A percentile compares a stretch with the other conserved stretches of the same genome.
These are phyloP conservation scores for Amylocystis lapponica DNA, from an alignment of 768 basidiomycete species.

Conservation along the genomic window DNA sequence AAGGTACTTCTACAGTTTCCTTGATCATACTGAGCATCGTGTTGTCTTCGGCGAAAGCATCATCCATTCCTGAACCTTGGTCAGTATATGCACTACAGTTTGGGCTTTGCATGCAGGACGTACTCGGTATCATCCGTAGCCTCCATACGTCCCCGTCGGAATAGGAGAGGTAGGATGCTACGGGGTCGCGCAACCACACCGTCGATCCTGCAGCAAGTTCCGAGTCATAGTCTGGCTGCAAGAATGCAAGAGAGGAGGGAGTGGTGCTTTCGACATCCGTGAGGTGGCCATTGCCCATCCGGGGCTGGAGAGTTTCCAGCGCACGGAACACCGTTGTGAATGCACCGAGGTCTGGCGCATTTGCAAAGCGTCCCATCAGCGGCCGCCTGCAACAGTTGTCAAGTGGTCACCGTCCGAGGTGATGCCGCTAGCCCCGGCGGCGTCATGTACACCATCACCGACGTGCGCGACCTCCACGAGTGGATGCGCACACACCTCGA, in stretches of 20 bases:
- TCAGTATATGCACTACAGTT: too few species aligned
- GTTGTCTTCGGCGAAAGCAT: too few species aligned
- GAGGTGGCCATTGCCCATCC: constrained; percentile 22
- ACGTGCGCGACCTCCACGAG: constrained; percentile 87
- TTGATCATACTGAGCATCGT: too few species aligned
- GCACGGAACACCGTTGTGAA: constrained; percentile 69
- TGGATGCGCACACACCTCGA: constrained; percentile 95
- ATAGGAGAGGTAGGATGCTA: constrained; percentile 50
- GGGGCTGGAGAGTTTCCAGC: constrained; percentile 51
- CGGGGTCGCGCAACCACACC: constrained; percentile 57
- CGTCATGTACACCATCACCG: constrained; percentile 95
- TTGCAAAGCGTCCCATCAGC: too few species aligned
- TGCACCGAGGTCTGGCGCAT: constrained; percentile 69
- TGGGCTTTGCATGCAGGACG: too few species aligned
- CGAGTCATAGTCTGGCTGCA: constrained; percentile 35
- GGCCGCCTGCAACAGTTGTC: too few species aligned
- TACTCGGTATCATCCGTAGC: too few species aligned
- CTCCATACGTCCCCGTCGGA: too few species aligned
- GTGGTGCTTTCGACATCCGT: constrained; percentile 17
- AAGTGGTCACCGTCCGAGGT: too few species aligned
- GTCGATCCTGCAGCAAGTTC: constrained; percentile 42
- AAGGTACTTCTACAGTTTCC: too few species aligned
- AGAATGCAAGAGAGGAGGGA: constrained; percentile 22
- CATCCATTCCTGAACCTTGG: too few species aligned
- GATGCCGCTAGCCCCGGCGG: too few species aligned